Evolutionary conservation across 192 early-diverging fungal species (phyloP), one percentile per base, ranked within the genome.

Genomic region (Mortierella claussenii): DNA sequence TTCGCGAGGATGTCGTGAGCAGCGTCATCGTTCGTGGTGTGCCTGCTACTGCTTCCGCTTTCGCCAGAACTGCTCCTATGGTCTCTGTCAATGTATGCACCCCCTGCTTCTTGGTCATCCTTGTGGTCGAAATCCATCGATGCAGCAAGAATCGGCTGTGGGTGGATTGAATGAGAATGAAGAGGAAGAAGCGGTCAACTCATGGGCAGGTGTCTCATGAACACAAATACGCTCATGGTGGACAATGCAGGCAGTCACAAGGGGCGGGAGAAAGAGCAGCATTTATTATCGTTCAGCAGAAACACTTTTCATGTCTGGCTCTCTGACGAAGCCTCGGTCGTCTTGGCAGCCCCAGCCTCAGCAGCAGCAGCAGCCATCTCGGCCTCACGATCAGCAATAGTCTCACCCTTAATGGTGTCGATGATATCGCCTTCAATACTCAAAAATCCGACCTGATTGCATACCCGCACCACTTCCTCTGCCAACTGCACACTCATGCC

Each of bases 401-500:
- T 80, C 56, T 82, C 75, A 31, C 80, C 80, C 36, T 73, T 78
- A n/a, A 69, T 79, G 2, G 75, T 71, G 51, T 79, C 81, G 37
- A 79, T 82, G 18, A 82, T 79, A 26, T 73, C 69, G 27, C 60
- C 69, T 40, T 82, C 81, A 31, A 82, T 74, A 40, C 71, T 64
- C 52, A 88, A 65, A 58, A 98, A 90, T 24, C 89, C 89, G 53
- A 89, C 91, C 27, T 92, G 81, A 23, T 85, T 87, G 54, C 93
- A 94, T 15, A 89, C 78, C 27, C 88, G 64, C 20, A 98, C 84
- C n/a, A 95, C 73, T 50, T 85, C 80, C 80, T 96, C 93, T 6
- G 91, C 94, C 61, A 94, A 87, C 23, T 89, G 81, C 0, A 89
- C 86, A 4, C 79, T 60, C 54, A 93, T 86, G 7, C 80, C 86